Conservation (phyloP, 2,329 filamentous ascomycete genomes). For the Diaporthe sp. region DNA sequence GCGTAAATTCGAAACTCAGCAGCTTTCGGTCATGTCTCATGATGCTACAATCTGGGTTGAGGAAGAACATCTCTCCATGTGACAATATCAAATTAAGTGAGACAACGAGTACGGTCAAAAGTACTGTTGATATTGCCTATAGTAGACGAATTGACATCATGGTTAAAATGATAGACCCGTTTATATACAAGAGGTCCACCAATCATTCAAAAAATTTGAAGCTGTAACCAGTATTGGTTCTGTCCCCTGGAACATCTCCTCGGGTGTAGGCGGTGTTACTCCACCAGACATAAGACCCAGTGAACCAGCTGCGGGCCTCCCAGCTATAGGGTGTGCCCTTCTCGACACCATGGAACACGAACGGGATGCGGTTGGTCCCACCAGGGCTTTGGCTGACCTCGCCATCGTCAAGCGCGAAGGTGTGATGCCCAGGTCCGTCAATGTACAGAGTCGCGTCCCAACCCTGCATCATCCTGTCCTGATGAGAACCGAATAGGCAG, state of each 20-base stretch:
- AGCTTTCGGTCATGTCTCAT: no score
- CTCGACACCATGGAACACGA: conserved; percentile 21
- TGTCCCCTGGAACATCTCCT: not conserved
- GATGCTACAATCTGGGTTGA: no score
- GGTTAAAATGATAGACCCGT: no score
- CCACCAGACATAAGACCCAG: conserved; percentile 18
- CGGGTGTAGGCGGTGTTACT: conserved; percentile 18
- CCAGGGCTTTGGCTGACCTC: conserved; percentile 41
- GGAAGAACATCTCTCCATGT: no score
- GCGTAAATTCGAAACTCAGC: no score
- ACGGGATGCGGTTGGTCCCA: conserved; percentile 11
- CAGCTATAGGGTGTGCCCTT: conserved; percentile 10
- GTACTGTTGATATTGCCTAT: no score
- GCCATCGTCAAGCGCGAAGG: conserved; percentile 44
- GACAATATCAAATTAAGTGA: no score
- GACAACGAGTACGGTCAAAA: no score
- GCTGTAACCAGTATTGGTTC: not conserved
- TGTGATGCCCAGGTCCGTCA: conserved; percentile 47
- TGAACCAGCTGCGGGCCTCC: conserved; percentile 7
- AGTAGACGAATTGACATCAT: no score
- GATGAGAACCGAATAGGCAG: conserved; percentile 46
- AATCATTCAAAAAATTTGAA: conserved; percentile 7
- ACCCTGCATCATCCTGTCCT: conserved; percentile 46
- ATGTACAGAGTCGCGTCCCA: conserved; percentile 46
- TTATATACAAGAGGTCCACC: not conserved